Evolutionary conservation across 139 green algal genomes (phyloP).

Genomic region (Microglena sp.): DNA sequence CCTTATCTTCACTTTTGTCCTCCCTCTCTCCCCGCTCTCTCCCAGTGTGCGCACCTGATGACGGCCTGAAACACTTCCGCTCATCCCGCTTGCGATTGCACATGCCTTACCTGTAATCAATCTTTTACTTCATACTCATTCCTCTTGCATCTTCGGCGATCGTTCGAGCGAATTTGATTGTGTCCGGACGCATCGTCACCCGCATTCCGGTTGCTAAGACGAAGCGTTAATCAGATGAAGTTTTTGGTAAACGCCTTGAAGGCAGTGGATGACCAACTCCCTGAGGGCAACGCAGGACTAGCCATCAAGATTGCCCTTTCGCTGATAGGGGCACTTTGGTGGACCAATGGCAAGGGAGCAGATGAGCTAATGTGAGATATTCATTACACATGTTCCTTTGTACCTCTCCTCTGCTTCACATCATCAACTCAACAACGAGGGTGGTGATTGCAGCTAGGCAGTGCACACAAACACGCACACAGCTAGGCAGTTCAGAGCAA

Average conservation of each 20-base stretch:
- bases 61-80: too few species aligned
- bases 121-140: too few species aligned
- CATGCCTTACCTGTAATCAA: too few species aligned
- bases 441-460: neutral
- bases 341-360: conserved; percentile 37
- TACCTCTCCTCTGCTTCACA: neutral
- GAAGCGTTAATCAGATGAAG: too few species aligned
- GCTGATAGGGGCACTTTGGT: conserved; percentile 21
- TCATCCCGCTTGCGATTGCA: too few species aligned
- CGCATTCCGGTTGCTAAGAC: too few species aligned
- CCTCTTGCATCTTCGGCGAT: too few species aligned
- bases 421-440: too few species aligned
- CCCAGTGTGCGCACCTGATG: too few species aligned
- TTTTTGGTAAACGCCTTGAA: neutral
- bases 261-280: neutral
- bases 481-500: neutral
- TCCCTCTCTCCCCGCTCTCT: too few species aligned
- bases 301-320: conserved; percentile 27
- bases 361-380: conserved; percentile 37
- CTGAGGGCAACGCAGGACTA: neutral
- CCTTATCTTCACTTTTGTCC: too few species aligned
- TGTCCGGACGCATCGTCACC: neutral
- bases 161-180: neutral
- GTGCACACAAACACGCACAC: neutral
- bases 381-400: neutral